Percentiles rank a stretch among this genome's conserved stretches.
phyloP scores from a whole-genome alignment of 306 rosid genomes.

The Abrus precatorius region DNA sequence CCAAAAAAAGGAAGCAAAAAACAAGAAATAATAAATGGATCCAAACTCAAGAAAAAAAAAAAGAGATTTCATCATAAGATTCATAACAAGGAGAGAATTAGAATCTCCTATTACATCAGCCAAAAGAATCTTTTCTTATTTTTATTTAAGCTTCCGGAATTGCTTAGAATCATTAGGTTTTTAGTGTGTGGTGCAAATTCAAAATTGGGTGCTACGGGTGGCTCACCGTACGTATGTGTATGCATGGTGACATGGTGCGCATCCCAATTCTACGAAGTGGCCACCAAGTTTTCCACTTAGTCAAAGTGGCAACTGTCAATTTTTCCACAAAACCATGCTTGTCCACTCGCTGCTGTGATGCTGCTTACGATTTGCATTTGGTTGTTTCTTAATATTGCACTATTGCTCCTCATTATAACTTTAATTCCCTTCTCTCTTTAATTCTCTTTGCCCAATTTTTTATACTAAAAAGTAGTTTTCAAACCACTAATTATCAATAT shows the following conservation, averaged over 20 bases:
- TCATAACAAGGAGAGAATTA: too few species aligned
- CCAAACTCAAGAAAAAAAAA: background rate
- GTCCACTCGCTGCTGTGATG: conserved; percentile 16
- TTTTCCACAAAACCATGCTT: conserved; percentile 27
- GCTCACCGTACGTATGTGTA: conserved; percentile 36
- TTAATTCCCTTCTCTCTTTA: background rate
- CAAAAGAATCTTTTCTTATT: background rate
- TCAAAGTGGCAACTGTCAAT: conserved; percentile 37
- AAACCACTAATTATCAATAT: background rate
- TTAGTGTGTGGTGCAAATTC: conserved; percentile 36
- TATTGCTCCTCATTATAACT: background rate
- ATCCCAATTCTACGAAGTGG: conserved; percentile 32
- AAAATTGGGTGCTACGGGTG: conserved; percentile 35
- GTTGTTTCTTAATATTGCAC: conserved; percentile 1
- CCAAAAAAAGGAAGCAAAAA: conserved; percentile 7
- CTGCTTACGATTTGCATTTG: conserved; percentile 16
- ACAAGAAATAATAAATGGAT: background rate
- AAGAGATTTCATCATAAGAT: background rate
- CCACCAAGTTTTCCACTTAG: conserved; percentile 46
- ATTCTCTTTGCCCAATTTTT: background rate
- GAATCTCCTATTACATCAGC: conserved; percentile 7
- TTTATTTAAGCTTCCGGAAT: background rate
- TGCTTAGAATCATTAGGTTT: conserved; percentile 29
- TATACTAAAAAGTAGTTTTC: background rate
- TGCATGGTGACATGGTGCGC: conserved; percentile 47